A percentile compares a stretch with the other conserved stretches of the same genome.
These are phyloP conservation scores for Stentor coeruleus DNA, from an alignment of 73 alveolate genomes.

Conservation along the genomic window DNA sequence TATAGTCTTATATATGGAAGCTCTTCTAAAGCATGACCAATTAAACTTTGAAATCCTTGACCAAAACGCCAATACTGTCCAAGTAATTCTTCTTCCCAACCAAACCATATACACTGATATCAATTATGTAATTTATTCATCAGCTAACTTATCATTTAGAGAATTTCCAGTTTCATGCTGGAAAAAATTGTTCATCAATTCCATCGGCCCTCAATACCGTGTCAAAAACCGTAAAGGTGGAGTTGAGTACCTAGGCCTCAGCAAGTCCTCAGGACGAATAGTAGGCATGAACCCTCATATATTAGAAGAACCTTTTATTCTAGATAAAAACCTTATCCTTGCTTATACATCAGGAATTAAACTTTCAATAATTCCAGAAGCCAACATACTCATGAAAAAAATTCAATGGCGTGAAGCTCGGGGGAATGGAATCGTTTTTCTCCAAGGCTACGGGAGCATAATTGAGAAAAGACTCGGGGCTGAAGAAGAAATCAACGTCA, in stretches of 20 bases:
- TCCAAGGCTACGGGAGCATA: neutral
- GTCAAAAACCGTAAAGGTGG: slow-evolving; percentile 18
- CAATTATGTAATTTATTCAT: neutral
- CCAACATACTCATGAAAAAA: neutral
- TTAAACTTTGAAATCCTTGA: neutral
- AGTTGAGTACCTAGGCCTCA: slow-evolving; percentile 12
- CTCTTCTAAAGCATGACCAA: neutral
- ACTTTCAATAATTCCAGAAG: no score
- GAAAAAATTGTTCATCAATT: neutral
- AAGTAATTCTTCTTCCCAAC: neutral
- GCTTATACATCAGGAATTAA: neutral
- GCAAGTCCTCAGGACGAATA: neutral
- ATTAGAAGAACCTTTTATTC: neutral
- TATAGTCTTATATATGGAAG: no score
- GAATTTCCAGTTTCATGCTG: neutral
- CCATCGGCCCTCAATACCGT: neutral
- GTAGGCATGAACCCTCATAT: neutral
- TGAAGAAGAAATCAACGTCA: slow-evolving; percentile 8
- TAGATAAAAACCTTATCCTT: neutral
- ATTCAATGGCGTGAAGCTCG: neutral
- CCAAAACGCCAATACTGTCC: neutral
- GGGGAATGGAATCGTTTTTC: neutral
- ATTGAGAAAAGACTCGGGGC: slow-evolving; percentile 1
- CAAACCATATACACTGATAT: neutral
- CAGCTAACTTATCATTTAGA: neutral